Conservation (phyloP, 208 protist species). For the Paratrypanosoma confusum region DNA sequence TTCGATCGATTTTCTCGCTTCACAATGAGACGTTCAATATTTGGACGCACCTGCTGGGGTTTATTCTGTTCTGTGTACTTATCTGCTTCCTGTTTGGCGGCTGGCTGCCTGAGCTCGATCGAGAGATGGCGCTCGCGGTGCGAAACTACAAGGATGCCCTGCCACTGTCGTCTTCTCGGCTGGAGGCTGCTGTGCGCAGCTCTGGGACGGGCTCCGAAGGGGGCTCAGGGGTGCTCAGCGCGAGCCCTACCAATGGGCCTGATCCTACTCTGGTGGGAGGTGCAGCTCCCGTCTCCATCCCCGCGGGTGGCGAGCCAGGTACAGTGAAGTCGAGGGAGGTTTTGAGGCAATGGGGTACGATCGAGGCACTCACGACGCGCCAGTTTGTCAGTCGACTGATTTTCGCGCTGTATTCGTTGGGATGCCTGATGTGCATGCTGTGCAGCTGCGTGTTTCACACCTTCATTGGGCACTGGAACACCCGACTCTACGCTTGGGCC, state of each 20-base stretch:
- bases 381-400: conserved; percentile 25
- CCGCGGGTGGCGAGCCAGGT: neutral
- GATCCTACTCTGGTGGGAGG: too few relatives aligned
- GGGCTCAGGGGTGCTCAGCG: too few relatives aligned
- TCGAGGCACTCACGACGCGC: conserved; percentile 10
- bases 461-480: conserved; percentile 49
- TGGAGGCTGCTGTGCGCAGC: neutral
- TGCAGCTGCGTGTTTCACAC: conserved; percentile 69
- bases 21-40: conserved; percentile 74
- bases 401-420: conserved; percentile 60
- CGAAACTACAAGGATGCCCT: neutral
- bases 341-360: neutral
- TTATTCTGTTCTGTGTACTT: conserved; percentile 18
- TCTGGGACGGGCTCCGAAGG: too few relatives aligned
- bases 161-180: neutral
- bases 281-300: too few relatives aligned
- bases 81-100: conserved; percentile 15
- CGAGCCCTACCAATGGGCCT: too few relatives aligned
- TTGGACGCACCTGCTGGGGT: conserved; percentile 48
- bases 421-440: conserved; percentile 60
- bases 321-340: neutral
- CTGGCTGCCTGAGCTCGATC: conserved; percentile 13
- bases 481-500: conserved; percentile 32
- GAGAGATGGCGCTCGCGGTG: conserved; percentile 4
- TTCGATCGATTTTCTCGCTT: conserved; percentile 22